Percentiles rank a stretch among this genome's conserved stretches.
Evolutionary conservation across 768 basidiomycete species (phyloP).

Genomic region (Terana coerulea): DNA sequence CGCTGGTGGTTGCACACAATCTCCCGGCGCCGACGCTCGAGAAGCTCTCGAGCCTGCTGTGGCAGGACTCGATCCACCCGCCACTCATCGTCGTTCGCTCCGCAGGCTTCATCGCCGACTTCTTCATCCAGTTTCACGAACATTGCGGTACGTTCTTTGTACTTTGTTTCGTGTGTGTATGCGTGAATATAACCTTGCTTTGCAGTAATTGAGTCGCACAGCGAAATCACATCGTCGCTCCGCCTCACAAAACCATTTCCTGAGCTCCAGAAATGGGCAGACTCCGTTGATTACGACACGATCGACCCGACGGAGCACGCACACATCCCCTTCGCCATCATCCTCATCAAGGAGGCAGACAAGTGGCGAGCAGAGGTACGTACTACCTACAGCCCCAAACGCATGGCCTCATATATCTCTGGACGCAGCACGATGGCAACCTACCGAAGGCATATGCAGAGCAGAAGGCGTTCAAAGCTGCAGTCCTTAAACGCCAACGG

Average conservation of each 20-base stretch:
- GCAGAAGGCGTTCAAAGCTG: constrained; percentile 73
- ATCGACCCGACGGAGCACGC: constrained; percentile 89
- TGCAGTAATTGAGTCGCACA: constrained; percentile 85
- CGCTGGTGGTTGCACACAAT: constrained; percentile 85
- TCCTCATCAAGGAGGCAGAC: constrained; percentile 79
- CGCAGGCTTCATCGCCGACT: constrained; percentile 87
- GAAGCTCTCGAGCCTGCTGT: constrained; percentile 61
- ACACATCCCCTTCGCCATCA: constrained; percentile 87
- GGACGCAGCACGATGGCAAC: constrained; percentile 58
- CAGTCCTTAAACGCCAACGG: constrained; percentile 56
- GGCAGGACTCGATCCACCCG: constrained; percentile 55
- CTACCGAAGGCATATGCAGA: constrained; percentile 56
- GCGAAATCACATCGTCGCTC: constrained; percentile 64
- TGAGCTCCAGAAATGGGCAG: constrained; percentile 67
- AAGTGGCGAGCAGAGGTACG: constrained; percentile 75
- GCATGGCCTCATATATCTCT: neutral
- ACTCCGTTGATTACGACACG: constrained; percentile 63
- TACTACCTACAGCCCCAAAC: neutral
- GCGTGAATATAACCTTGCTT: neutral
- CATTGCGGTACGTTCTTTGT: constrained; percentile 59
- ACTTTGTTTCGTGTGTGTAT: neutral
- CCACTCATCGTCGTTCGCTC: constrained; percentile 78
- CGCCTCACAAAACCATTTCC: constrained; percentile 91
- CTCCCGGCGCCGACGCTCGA: constrained; percentile 52
- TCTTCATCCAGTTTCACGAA: constrained; percentile 86